A percentile compares a stretch with the other conserved stretches of the same genome.
Evolutionary conservation across 495 filamentous ascomycete genomes (phyloP).

Genomic region (Neurospora discreta): DNA sequence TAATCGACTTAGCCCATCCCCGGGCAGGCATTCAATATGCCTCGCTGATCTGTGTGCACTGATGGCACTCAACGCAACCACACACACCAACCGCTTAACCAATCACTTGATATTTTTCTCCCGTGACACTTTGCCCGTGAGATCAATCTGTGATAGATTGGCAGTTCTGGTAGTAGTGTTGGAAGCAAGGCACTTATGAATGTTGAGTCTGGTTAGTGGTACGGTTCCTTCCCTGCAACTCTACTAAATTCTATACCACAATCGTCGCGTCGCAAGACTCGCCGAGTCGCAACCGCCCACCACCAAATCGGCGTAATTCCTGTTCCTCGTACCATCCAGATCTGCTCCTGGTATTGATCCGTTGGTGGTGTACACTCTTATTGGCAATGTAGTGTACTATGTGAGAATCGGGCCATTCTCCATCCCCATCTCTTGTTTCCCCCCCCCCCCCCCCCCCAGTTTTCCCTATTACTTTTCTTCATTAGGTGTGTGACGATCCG

Average conservation of each 20-base stretch:
- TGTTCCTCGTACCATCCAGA: neutral
- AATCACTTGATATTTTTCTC: neutral
- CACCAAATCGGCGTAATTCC: conserved; percentile 9
- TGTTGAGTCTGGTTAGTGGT: neutral
- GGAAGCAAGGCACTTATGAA: neutral
- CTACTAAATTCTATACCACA: neutral
- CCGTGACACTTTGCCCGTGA: neutral
- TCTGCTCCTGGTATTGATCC: neutral
- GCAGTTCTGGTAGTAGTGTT: neutral
- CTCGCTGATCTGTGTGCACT: neutral
- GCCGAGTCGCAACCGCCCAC: neutral
- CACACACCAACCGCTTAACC: neutral
- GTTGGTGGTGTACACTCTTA: neutral
- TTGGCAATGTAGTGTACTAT: neutral
- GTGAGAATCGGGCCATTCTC: neutral
- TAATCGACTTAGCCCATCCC: neutral
- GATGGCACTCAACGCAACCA: neutral
- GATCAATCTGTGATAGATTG: too few species aligned
- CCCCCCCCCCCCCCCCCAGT: too few species aligned
- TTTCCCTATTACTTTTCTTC: too few species aligned
- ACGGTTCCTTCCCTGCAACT: neutral
- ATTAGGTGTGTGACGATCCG: too few species aligned
- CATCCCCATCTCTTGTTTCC: neutral
- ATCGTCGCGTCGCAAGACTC: neutral
- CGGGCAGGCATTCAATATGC: neutral